Conservation (phyloP, 2,329 filamentous ascomycete genomes). For the Microdochium bolleyi region DNA sequence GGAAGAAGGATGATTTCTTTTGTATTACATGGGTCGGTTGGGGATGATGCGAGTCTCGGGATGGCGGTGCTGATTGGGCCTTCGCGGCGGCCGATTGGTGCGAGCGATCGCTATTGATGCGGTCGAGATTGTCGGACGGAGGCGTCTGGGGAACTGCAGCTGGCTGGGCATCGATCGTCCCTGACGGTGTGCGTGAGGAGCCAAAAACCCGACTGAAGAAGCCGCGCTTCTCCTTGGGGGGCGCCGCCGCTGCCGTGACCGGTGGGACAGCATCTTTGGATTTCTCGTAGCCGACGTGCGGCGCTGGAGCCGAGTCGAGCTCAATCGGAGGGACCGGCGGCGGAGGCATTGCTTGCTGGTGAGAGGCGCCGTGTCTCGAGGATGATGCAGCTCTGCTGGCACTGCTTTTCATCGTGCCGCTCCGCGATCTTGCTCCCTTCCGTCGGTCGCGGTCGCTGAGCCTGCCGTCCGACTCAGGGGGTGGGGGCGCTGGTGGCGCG, state of each 20-base stretch:
- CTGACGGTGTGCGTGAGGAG: constrained; percentile 47
- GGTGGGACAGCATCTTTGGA: constrained; percentile 41
- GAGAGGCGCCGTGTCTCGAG: constrained; percentile 17
- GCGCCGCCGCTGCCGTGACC: constrained; percentile 31
- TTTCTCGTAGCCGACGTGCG: constrained; percentile 52
- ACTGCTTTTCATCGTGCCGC: constrained; percentile 33
- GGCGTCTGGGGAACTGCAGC: constrained; percentile 5
- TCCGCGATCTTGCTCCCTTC: constrained; percentile 47
- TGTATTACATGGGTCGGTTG: constrained; percentile 47
- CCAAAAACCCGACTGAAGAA: constrained; percentile 94
- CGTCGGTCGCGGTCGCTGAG: constrained; percentile 23
- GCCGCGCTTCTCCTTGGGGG: constrained; percentile 63
- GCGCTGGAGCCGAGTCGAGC: constrained; percentile 47
- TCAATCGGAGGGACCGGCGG: constrained; percentile 24
- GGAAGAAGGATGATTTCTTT: constrained; percentile 95
- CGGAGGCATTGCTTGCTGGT: constrained; percentile 20
- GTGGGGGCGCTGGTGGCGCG: neutral
- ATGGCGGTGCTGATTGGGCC: constrained; percentile 34
- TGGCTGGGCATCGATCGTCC: constrained; percentile 1
- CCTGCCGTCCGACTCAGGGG: neutral
- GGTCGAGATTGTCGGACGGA: constrained; percentile 7
- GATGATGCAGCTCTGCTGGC: constrained; percentile 9
- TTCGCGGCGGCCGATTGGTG: constrained; percentile 22
- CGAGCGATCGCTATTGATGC: constrained; percentile 15
- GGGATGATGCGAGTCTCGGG: constrained; percentile 40